These are phyloP conservation scores for Aspergillus novoparasiticus DNA, from an alignment of 2,329 filamentous ascomycete species.

Conservation along the genomic window DNA sequence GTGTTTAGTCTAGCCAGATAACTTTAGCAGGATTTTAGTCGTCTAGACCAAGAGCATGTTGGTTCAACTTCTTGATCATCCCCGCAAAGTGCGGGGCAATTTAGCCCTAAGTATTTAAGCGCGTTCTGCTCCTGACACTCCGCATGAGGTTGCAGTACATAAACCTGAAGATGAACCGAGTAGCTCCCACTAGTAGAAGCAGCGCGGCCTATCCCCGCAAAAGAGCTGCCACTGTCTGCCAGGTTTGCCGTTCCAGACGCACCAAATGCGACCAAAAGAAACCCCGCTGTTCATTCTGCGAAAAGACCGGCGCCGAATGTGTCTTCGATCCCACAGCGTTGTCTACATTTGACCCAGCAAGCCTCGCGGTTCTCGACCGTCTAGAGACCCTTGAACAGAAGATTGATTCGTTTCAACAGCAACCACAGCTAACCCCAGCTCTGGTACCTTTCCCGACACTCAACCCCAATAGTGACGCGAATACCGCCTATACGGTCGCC, in stretches of 20 bases:
- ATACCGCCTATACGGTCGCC: neutral
- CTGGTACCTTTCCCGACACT: neutral
- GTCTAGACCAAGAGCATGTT: no score
- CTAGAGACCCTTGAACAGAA: neutral
- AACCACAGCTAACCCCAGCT: neutral
- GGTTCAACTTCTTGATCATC: neutral
- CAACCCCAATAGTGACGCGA: neutral
- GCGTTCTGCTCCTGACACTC: neutral
- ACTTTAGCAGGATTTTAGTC: neutral
- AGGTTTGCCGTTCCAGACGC: constrained; percentile 30
- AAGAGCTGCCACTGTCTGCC: constrained; percentile 32
- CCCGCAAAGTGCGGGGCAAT: neutral
- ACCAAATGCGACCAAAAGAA: constrained; percentile 36
- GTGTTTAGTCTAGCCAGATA: neutral
- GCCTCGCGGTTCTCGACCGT: neutral
- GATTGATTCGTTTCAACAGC: neutral
- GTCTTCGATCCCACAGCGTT: neutral
- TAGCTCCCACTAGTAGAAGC: neutral
- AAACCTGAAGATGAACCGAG: neutral
- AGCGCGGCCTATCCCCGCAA: constrained; percentile 26
- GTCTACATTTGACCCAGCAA: constrained; percentile 3
- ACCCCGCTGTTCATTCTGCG: constrained; percentile 30
- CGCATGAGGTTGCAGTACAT: neutral
- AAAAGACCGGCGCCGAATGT: constrained; percentile 31
- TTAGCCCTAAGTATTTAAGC: neutral